These are phyloP conservation scores for Phytophthora tubulina DNA, from an alignment of 352 stramenopile species.

Conservation along the genomic window DNA sequence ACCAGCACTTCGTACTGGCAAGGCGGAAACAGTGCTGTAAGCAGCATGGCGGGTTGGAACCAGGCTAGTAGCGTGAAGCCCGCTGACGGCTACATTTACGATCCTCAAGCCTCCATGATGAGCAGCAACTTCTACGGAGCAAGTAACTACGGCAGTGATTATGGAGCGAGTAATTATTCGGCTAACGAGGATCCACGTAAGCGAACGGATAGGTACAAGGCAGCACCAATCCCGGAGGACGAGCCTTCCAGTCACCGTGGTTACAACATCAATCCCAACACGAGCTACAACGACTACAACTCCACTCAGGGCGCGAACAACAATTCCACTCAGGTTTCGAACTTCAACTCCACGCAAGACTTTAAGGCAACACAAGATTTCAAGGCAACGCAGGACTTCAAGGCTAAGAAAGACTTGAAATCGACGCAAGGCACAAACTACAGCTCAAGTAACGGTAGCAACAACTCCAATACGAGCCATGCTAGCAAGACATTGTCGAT, in stretches of 20 bases:
- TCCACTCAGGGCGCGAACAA: constrained; percentile 15
- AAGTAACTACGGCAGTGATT: constrained; percentile 38
- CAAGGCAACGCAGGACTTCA: constrained; percentile 11
- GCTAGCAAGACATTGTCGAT: constrained; percentile 54
- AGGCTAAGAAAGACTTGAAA: constrained; percentile 15
- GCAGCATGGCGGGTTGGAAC: constrained; percentile 36
- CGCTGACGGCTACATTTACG: constrained; percentile 37
- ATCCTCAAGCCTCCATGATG: constrained; percentile 34
- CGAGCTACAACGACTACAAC: constrained; percentile 24
- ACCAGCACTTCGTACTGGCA: constrained; percentile 48
- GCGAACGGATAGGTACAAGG: constrained; percentile 49
- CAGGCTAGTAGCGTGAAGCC: constrained; percentile 35
- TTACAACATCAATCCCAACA: constrained; percentile 27
- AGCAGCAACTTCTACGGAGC: constrained; percentile 50
- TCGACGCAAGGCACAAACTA: constrained; percentile 26
- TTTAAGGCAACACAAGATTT: constrained; percentile 9
- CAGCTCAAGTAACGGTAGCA: constrained; percentile 21
- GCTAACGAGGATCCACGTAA: constrained; percentile 52
- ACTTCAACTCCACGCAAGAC: constrained; percentile 17
- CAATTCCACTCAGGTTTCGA: constrained; percentile 21
- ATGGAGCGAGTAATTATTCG: constrained; percentile 39
- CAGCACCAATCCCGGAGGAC: constrained; percentile 47
- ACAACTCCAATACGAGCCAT: constrained; percentile 26
- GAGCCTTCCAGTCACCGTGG: constrained; percentile 29
- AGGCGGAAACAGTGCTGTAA: constrained; percentile 38